Base-by-base conservation (phyloP, 1,284 basidiomycete genomes). In the Rhodotorula sp. region DNA sequence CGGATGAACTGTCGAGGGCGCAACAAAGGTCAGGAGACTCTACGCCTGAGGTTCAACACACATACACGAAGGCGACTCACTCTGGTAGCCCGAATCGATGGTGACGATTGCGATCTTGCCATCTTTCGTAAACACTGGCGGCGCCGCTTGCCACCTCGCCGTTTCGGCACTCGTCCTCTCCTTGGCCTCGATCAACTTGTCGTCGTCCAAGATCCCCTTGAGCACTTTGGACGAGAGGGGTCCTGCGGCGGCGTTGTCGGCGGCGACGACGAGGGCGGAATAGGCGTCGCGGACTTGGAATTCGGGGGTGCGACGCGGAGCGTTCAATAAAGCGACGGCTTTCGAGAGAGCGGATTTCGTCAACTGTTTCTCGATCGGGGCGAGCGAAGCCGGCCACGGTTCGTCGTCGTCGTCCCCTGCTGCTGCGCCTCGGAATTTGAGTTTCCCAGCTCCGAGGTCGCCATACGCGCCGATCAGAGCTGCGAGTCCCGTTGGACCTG, bases 81-180 rank as follows among this genome's bases (percentile, higher is more conserved):
- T 76, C 76, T 83, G 82, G 65, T 80, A 83, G 3, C 80, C 81
- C 14, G 79, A 79, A 48, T 81, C 73, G 1, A 83, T 78, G 0
- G 77, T 77, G 7, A 82, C 69, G 20, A 78, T 65, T 12, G 77
- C 77, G 39, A 76, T 66, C 31, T 65, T 68, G 12, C 76, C 77
- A 56, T 78, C 77, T 52, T 77, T 78, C 26, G 63, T 67, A 51
- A 78, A 78, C 26, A 75, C 73, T 16, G 77, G 77, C 20, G 77
- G 68, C 16, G 77, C 74, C 23, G 74, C 76, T 20, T 76, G 77
- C 66, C 77, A 78, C 31, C 76, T 64, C 29, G 65, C 66, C 43
- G 77, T 75, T 58, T 78, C 77, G 31, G 58, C 61, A 26, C 71
- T 74, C 47, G 77, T 76, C 29, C 67, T 48, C 43, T 72, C 70